These are phyloP conservation scores for Aquilaria agallochum DNA, from an alignment of 441 rosid species.

Conservation along the genomic window DNA sequence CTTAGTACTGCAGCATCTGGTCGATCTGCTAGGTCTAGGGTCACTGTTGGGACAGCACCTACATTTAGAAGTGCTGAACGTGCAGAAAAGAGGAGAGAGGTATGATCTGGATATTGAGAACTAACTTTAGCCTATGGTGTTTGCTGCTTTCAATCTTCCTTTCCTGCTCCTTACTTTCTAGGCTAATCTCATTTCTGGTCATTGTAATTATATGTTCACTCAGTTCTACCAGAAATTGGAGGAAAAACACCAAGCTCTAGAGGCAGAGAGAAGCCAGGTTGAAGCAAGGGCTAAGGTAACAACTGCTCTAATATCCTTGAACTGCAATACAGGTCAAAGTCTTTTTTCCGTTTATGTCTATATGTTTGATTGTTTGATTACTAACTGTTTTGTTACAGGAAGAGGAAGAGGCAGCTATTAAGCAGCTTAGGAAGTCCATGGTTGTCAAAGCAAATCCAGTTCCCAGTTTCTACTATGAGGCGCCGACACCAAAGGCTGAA, in stretches of 20 bases:
- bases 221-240: conserved; percentile 75
- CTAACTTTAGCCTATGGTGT: not conserved
- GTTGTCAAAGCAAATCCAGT: conserved; percentile 87
- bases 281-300: conserved; percentile 79
- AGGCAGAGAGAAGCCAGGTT: conserved; percentile 66
- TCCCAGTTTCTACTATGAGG: conserved; percentile 90
- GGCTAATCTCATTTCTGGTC: conserved; percentile 1
- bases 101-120: conserved; percentile 10
- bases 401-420: conserved; percentile 93
- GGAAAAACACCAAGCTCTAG: conserved; percentile 78
- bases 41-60: conserved; percentile 84
- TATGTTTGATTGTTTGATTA: too few species aligned
- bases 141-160: not conserved
- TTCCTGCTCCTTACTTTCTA: not conserved
- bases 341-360: too few species aligned
- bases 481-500: conserved; percentile 79
- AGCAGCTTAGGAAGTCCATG: conserved; percentile 86
- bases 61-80: conserved; percentile 72
- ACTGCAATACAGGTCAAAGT: too few species aligned
- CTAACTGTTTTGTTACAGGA: conserved; percentile 44
- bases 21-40: conserved; percentile 56
- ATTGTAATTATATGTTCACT: not conserved
- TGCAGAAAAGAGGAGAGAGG: conserved; percentile 90
- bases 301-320: not conserved
- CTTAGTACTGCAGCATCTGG: conserved; percentile 62